Conservation (phyloP, 495 filamentous ascomycete genomes). For the Hypoxylon rickii region DNA sequence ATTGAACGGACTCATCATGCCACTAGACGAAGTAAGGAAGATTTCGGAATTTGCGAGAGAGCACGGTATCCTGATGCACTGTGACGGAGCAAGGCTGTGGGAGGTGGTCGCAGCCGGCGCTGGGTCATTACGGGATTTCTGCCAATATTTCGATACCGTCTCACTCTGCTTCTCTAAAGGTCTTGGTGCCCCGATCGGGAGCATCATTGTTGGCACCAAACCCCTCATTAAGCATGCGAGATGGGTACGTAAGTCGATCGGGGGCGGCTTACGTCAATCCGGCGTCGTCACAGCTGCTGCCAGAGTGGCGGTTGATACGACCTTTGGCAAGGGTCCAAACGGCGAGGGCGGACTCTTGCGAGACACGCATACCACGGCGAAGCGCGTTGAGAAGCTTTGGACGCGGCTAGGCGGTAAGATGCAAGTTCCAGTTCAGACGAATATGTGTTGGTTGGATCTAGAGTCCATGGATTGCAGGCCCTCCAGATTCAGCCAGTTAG, state of each 20-base stretch:
- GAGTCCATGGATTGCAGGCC: slow-evolving; percentile 48
- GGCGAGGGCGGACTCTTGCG: slow-evolving; percentile 65
- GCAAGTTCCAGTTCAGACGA: slow-evolving; percentile 69
- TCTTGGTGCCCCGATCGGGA: slow-evolving; percentile 80
- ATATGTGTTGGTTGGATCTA: slow-evolving; percentile 89
- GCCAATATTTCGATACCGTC: slow-evolving; percentile 71
- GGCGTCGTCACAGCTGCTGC: slow-evolving; percentile 66
- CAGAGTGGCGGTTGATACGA: slow-evolving; percentile 62
- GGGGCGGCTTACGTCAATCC: slow-evolving; percentile 75
- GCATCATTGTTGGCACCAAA: slow-evolving; percentile 67
- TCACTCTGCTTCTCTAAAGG: slow-evolving; percentile 83
- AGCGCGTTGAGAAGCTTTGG: slow-evolving; percentile 65
- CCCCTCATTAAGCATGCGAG: slow-evolving; percentile 67
- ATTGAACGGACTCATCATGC: slow-evolving; percentile 72
- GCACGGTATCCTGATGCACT: slow-evolving; percentile 69
- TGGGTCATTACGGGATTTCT: slow-evolving; percentile 65
- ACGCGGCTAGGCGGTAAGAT: slow-evolving; percentile 60
- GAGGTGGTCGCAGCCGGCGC: slow-evolving; percentile 64
- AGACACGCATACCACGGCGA: slow-evolving; percentile 66
- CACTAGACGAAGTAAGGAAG: slow-evolving; percentile 62
- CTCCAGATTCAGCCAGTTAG: slow-evolving; percentile 53
- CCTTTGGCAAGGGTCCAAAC: slow-evolving; percentile 62
- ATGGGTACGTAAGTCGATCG: slow-evolving; percentile 79
- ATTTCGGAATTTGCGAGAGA: slow-evolving; percentile 69
- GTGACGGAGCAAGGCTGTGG: slow-evolving; percentile 84